Conservation (phyloP, 805 yeast genomes). For the Metschnikowia reukaufii region DNA sequence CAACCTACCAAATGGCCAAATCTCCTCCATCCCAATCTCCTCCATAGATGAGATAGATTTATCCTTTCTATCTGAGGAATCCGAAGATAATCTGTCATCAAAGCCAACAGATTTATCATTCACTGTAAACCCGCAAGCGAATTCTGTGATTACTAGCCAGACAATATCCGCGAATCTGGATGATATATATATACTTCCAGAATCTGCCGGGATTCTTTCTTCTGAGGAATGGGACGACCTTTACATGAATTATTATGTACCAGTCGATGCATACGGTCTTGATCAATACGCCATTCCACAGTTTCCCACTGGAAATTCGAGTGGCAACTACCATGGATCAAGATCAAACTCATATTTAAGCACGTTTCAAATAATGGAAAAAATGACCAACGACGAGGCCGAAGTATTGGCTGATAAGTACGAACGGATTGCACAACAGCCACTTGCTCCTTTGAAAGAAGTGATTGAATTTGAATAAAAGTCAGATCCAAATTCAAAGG, state of each 20-base stretch:
- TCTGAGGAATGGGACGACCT: slow-evolving; percentile 39
- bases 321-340: not conserved
- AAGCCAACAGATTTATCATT: not conserved
- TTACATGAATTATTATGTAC: slow-evolving; percentile 38
- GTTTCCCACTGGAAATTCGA: not conserved
- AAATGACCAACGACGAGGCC: slow-evolving; percentile 2
- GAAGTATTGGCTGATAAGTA: not conserved
- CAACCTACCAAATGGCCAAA: too few species aligned
- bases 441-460: not conserved
- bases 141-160: too few species aligned
- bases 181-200: not conserved
- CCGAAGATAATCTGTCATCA: not conserved
- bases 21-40: not conserved
- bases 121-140: not conserved
- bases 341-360: not conserved
- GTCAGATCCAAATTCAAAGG: not conserved
- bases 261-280: slow-evolving; percentile 18
- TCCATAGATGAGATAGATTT: not conserved
- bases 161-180: too few species aligned
- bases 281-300: slow-evolving; percentile 6
- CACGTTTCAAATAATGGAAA: not conserved
- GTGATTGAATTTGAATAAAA: slow-evolving; percentile 2
- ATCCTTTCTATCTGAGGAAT: not conserved
- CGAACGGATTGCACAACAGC: not conserved
- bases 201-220: slow-evolving; percentile 41